These are phyloP conservation scores for Torulaspora globosa DNA, from an alignment of 1,139 yeast genomes.

Conservation along the genomic window DNA sequence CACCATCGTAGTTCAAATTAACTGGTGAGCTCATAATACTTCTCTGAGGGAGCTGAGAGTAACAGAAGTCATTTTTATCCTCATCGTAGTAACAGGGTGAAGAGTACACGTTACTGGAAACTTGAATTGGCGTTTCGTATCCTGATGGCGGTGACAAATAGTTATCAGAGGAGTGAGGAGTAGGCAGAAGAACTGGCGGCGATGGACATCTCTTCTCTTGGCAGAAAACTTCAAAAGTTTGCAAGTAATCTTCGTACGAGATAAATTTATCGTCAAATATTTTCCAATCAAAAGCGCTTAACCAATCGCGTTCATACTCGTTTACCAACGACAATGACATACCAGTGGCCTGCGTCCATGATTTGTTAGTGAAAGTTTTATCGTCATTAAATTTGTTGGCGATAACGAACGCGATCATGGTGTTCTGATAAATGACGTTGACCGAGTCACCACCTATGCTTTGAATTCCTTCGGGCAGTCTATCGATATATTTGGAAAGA, in stretches of 20 bases:
- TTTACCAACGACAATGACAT: conserved; percentile 59
- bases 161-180: conserved; percentile 21
- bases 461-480: conserved; percentile 36
- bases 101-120: conserved; percentile 22
- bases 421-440: conserved; percentile 53
- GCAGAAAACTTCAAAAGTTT: conserved; percentile 27
- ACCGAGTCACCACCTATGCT: conserved; percentile 36
- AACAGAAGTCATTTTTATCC: conserved; percentile 19
- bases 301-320: conserved; percentile 69
- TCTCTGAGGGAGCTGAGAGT: conserved; percentile 14
- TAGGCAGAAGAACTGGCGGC: conserved; percentile 15
- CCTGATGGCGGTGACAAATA: conserved; percentile 19
- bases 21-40: conserved; percentile 18
- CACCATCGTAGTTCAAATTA: conserved; percentile 15
- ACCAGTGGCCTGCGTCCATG: conserved; percentile 95
- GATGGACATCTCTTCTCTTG: conserved; percentile 20
- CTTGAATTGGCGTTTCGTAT: conserved; percentile 24
- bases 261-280: conserved; percentile 34
- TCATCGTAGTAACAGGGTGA: conserved; percentile 27
- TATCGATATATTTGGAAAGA: conserved; percentile 43
- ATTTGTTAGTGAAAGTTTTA: conserved; percentile 89
- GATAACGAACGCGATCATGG: conserved; percentile 68
- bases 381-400: conserved; percentile 96
- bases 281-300: conserved; percentile 41
- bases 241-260: conserved; percentile 29